Base-by-base conservation (phyloP, 1,284 basidiomycete genomes). In the Spongiforma sp. region DNA sequence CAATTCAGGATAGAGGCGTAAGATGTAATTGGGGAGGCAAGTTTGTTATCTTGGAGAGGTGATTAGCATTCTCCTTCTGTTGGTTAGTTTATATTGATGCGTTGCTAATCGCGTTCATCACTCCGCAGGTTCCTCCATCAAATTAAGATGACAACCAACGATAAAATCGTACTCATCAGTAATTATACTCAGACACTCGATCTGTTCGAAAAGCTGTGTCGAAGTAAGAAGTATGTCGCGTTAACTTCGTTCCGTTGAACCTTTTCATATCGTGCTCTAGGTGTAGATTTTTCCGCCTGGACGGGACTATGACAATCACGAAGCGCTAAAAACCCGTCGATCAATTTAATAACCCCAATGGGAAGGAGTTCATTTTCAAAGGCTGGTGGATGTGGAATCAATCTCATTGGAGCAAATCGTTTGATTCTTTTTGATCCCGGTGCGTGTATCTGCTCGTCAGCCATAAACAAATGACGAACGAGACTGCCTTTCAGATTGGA, bases 101-200 rank as follows among this genome's bases (percentile, higher is more conserved):
- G 1, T 11, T 10, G 37, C 17, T 57, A 28, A 54, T 30, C 59
- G 10, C 57, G 15, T 62, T 53, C n/a, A n/a, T n/a, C 26, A 36
- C 62, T 30, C 65, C 3, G 26, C 43, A 96, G 95, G 70, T 97
- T 98, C 79, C 81, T 98, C 55, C 89, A 94, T 71, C 90, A 91
- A 60, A 90, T 97, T 67, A 83, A 83, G 54, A 90, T 88, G 15
- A 86, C 93, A 68, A 96, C 93, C 24, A 92, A 87, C 66, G 97
- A 99, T 83, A 99, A 99, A 84, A 99, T 99, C 66, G 97, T 99
- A 10, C 83, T 99, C 50, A 99, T 99, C 77, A 96, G 94, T 75
- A 99, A 99, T 78, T 99, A 98, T 71, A 99, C 98, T 2, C 95
- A 98, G 77, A 99, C 98, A 0, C 84, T 99, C 12, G 97, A 99